Evolutionary conservation across 78 protist species (phyloP).

Genomic region (Speleostelium caveatum): DNA sequence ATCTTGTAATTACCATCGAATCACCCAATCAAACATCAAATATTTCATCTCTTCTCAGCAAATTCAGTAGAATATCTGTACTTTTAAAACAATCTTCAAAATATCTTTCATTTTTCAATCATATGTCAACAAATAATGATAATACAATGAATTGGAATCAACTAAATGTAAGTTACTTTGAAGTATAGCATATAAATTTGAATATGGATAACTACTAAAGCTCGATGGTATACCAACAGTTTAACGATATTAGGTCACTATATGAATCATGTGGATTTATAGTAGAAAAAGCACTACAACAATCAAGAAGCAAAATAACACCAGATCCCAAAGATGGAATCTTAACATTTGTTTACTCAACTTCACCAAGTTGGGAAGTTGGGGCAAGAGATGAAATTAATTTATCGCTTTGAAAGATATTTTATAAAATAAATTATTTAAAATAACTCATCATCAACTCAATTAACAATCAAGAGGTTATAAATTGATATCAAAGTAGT

Average conservation of each 20-base stretch:
- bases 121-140: neutral
- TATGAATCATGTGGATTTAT: neutral
- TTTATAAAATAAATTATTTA: too few relatives aligned
- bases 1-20: neutral
- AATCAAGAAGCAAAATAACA: neutral
- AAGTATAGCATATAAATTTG: too few relatives aligned
- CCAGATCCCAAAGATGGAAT: neutral
- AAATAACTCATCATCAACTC: too few relatives aligned
- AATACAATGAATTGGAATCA: neutral
- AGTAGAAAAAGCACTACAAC: neutral
- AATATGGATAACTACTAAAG: too few relatives aligned
- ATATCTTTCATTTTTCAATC: neutral
- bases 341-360: neutral
- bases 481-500: too few relatives aligned
- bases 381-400: neutral
- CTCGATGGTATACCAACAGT: too few relatives aligned
- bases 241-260: neutral
- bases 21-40: neutral
- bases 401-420: too few relatives aligned
- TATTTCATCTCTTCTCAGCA: neutral
- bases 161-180: neutral
- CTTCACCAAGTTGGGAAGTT: neutral
- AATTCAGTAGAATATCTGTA: neutral
- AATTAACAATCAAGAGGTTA: too few relatives aligned
- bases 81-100: neutral